These are phyloP conservation scores for Porcisia hertigi DNA, from an alignment of 208 protist species.

Conservation along the genomic window DNA sequence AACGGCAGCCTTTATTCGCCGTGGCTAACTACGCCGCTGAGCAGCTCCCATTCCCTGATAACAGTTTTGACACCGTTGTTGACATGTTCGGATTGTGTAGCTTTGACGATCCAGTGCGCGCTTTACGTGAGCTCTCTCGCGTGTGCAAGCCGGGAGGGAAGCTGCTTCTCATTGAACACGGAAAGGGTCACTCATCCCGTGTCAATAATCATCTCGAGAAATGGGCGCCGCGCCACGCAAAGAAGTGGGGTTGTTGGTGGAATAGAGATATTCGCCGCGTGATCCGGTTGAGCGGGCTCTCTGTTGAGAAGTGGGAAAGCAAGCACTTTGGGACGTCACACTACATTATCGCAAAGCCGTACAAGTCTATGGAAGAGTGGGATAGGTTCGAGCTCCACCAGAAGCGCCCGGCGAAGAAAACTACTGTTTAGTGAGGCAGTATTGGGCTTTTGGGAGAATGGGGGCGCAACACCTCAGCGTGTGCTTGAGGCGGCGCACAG, in stretches of 20 bases:
- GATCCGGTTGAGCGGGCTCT: constrained; percentile 66
- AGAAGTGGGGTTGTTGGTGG: constrained; percentile 90
- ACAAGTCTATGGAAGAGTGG: constrained; percentile 79
- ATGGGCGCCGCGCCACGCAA: constrained; percentile 81
- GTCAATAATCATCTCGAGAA: constrained; percentile 88
- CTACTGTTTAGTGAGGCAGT: constrained; percentile 1
- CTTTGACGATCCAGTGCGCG: constrained; percentile 89
- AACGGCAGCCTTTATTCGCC: constrained; percentile 52
- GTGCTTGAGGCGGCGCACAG: background rate
- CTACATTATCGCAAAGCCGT: constrained; percentile 83
- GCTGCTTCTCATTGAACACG: constrained; percentile 90
- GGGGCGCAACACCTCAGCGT: background rate
- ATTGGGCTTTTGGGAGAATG: background rate
- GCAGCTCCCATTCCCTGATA: constrained; percentile 83
- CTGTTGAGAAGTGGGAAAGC: constrained; percentile 61
- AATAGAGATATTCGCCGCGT: constrained; percentile 84
- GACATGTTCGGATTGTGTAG: constrained; percentile 93
- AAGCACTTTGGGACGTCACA: constrained; percentile 91
- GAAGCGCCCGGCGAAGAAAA: constrained; percentile 12
- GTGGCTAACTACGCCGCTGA: constrained; percentile 83
- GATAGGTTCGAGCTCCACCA: constrained; percentile 35
- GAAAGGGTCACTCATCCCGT: constrained; percentile 56
- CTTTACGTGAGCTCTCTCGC: constrained; percentile 86
- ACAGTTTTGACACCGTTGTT: constrained; percentile 90
- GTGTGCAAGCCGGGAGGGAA: constrained; percentile 89